These are phyloP conservation scores for Ogataea paraovalis DNA, from an alignment of 805 yeast genomes.

Conservation along the genomic window DNA sequence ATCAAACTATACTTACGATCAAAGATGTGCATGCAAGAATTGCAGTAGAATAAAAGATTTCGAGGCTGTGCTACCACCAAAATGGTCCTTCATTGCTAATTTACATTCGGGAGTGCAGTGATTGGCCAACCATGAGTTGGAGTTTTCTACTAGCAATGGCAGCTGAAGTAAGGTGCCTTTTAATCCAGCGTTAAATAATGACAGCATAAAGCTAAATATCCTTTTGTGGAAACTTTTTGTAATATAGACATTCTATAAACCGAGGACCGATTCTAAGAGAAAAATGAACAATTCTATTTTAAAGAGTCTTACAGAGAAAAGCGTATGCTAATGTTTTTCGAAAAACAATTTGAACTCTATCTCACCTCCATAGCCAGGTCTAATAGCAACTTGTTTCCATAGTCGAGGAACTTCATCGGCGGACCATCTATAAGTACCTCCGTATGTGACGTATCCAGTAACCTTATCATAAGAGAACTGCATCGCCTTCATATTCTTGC, in stretches of 20 bases:
- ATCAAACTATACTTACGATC: no score
- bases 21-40: no score
- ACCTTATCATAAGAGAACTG: slow-evolving; percentile 56
- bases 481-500: slow-evolving; percentile 34
- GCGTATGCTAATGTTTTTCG: slow-evolving; percentile 13
- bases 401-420: slow-evolving; percentile 42
- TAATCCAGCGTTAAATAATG: no score
- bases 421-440: slow-evolving; percentile 62
- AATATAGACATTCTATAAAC: no score
- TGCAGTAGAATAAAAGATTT: not conserved
- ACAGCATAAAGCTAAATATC: no score
- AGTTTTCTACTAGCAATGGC: no score
- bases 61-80: not conserved
- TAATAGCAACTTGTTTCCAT: slow-evolving; percentile 45
- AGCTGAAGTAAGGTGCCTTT: no score
- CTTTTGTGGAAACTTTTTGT: no score
- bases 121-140: not conserved
- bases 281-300: no score
- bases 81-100: not conserved
- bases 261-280: no score
- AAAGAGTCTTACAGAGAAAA: no score
- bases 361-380: slow-evolving; percentile 39
- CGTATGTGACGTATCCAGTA: slow-evolving; percentile 48
- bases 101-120: not conserved
- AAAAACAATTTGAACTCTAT: slow-evolving; percentile 37